Conservation (phyloP, 352 stramenopile genomes). For the Pythium scleroteichum region DNA sequence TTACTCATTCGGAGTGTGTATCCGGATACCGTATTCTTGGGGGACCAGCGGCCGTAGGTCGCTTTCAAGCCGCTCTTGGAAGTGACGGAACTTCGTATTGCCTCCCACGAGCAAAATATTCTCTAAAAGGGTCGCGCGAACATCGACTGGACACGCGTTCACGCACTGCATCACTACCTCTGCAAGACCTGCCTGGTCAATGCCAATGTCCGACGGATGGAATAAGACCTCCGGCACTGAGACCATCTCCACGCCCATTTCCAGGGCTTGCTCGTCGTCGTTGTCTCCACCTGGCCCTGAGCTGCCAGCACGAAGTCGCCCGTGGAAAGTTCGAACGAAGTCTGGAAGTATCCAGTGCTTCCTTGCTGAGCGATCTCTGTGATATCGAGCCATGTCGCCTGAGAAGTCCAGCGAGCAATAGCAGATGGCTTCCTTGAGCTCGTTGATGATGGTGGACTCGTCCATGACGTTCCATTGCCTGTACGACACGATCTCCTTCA, state of each 20-base stretch:
- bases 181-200: constrained; percentile 85
- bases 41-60: constrained; percentile 65
- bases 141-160: constrained; percentile 64
- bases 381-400: constrained; percentile 59
- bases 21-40: constrained; percentile 45
- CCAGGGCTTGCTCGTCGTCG: constrained; percentile 65
- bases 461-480: constrained; percentile 97
- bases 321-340: constrained; percentile 71
- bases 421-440: constrained; percentile 89
- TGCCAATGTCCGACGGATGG: constrained; percentile 89
- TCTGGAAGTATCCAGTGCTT: constrained; percentile 84
- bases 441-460: constrained; percentile 63
- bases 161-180: constrained; percentile 88
- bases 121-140: constrained; percentile 75
- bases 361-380: constrained; percentile 34
- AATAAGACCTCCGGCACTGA: constrained; percentile 92
- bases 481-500: constrained; percentile 96
- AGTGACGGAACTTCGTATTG: constrained; percentile 87
- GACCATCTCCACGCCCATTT: constrained; percentile 88
- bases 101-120: constrained; percentile 89
- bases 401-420: constrained; percentile 90
- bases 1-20: constrained; percentile 53
- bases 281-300: constrained; percentile 5
- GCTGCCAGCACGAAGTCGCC: constrained; percentile 29
- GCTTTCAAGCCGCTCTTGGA: constrained; percentile 62